A percentile compares a stretch with the other conserved stretches of the same genome.
Conservation (phyloP, 495 filamentous ascomycete species). For the Bacidia rubella region DNA sequence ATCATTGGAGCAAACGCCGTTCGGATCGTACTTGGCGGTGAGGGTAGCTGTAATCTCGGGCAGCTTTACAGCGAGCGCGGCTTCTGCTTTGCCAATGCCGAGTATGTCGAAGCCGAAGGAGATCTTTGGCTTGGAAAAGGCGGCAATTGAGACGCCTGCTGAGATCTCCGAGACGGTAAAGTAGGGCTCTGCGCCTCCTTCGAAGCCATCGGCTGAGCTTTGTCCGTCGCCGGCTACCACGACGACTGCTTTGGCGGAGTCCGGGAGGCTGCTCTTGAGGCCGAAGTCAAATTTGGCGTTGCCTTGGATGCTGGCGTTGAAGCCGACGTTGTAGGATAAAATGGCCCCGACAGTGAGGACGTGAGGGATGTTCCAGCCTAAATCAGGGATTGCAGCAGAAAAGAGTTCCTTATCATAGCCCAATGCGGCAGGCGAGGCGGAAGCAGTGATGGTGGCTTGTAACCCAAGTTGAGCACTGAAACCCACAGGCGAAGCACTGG, state of each 20-base stretch:
- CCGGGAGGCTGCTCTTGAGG: slow-evolving; percentile 18
- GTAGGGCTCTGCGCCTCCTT: slow-evolving; percentile 12
- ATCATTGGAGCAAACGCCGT: slow-evolving; percentile 16
- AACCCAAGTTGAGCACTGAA: slow-evolving; percentile 21
- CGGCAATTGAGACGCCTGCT: slow-evolving; percentile 15
- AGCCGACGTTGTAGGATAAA: slow-evolving; percentile 21
- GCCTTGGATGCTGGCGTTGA: slow-evolving; percentile 16
- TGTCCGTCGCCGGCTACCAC: slow-evolving; percentile 12
- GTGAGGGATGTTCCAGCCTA: slow-evolving; percentile 16
- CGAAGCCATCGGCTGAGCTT: slow-evolving; percentile 21
- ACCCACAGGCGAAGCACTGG: slow-evolving; percentile 17
- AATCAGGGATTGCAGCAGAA: slow-evolving; percentile 19
- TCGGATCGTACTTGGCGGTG: slow-evolving; percentile 16
- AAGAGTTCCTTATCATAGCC: slow-evolving; percentile 14
- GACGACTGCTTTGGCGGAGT: slow-evolving; percentile 17
- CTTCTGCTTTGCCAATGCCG: slow-evolving; percentile 19
- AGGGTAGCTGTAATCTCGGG: slow-evolving; percentile 16
- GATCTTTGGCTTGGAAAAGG: slow-evolving; percentile 24
- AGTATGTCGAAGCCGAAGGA: slow-evolving; percentile 21
- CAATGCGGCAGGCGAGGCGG: neutral
- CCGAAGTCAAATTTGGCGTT: slow-evolving; percentile 22
- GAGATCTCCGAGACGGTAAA: slow-evolving; percentile 19
- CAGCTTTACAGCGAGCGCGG: slow-evolving; percentile 18
- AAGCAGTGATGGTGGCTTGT: slow-evolving; percentile 17
- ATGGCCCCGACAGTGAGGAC: slow-evolving; percentile 23